These are phyloP conservation scores for Aspergillus sp. DNA, from an alignment of 2,329 filamentous ascomycete species.

Conservation along the genomic window DNA sequence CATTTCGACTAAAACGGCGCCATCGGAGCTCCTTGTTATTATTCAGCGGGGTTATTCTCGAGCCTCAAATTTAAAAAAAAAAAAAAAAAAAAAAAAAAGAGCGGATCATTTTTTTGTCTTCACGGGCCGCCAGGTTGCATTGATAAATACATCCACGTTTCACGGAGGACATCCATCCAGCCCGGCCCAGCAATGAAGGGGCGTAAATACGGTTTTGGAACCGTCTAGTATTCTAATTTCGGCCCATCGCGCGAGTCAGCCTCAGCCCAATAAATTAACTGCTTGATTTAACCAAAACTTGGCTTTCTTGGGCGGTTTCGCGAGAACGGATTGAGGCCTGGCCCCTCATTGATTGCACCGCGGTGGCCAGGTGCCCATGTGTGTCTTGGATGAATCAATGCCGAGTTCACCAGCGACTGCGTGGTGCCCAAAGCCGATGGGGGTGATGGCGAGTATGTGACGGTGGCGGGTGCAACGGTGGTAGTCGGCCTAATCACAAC, in stretches of 20 bases:
- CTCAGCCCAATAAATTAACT: conserved; percentile 2
- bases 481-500: conserved; percentile 21
- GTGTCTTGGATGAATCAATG: not conserved
- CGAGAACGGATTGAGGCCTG: not conserved
- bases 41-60: not conserved
- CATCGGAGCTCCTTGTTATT: not conserved
- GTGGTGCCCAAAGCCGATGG: not conserved
- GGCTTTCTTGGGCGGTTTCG: conserved; percentile 4
- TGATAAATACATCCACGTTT: conserved; percentile 9
- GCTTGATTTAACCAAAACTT: conserved; percentile 1
- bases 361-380: not conserved
- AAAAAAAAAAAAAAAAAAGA: not conserved
- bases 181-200: not conserved
- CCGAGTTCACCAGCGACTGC: not conserved
- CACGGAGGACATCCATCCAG: not conserved
- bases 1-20: not conserved
- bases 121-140: conserved; percentile 12
- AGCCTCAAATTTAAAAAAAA: not conserved
- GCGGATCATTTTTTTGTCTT: not conserved
- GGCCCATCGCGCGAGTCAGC: not conserved
- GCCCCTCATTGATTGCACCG: not conserved
- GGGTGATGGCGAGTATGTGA: not conserved
- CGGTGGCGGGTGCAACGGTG: conserved; percentile 24
- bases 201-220: conserved; percentile 6
- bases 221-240: conserved; percentile 4